Percentiles rank a stretch among this genome's conserved stretches.
Conservation (phyloP, 2,329 filamentous ascomycete genomes). For the Aureobasidium zeae region DNA sequence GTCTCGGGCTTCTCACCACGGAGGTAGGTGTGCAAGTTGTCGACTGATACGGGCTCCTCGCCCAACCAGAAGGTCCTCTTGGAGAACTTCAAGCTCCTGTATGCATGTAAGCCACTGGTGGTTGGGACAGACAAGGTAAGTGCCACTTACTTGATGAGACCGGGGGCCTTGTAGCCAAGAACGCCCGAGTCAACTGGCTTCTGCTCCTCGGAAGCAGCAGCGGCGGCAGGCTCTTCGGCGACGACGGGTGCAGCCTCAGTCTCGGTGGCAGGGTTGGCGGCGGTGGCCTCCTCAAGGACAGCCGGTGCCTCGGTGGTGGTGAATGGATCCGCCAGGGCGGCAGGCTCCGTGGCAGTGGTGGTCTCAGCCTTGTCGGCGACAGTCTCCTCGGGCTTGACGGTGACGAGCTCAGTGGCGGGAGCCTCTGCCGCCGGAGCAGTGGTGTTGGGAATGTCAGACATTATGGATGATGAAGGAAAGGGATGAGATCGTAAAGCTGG, state of each 20-base stretch:
- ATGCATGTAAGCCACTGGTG: conserved; percentile 14
- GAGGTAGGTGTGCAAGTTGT: conserved; percentile 67
- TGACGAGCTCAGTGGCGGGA: conserved; percentile 15
- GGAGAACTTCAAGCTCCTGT: conserved; percentile 75
- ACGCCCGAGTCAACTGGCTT: conserved; percentile 60
- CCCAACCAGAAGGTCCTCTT: conserved; percentile 76
- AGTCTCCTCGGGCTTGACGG: conserved; percentile 15
- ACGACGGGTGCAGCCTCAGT: conserved; percentile 30
- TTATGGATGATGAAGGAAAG: conserved; percentile 18
- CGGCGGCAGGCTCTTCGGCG: conserved; percentile 23
- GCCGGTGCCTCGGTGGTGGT: conserved; percentile 23
- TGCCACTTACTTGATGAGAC: conserved; percentile 73
- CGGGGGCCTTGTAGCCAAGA: conserved; percentile 82
- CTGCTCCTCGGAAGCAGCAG: conserved; percentile 36
- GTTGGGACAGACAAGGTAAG: neutral
- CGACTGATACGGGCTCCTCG: conserved; percentile 60
- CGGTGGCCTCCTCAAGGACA: conserved; percentile 24
- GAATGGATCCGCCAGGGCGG: conserved; percentile 6
- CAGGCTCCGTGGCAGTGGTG: conserved; percentile 11
- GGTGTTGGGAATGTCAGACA: conserved; percentile 23
- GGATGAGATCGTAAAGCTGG: conserved; percentile 11
- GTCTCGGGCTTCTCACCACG: conserved; percentile 78
- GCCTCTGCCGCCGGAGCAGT: conserved; percentile 15
- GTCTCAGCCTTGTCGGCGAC: conserved; percentile 13
- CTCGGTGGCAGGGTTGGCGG: conserved; percentile 34